These are phyloP conservation scores for Capsicum rhomboideum DNA, from an alignment of 257 asterid genomes.

Conservation along the genomic window DNA sequence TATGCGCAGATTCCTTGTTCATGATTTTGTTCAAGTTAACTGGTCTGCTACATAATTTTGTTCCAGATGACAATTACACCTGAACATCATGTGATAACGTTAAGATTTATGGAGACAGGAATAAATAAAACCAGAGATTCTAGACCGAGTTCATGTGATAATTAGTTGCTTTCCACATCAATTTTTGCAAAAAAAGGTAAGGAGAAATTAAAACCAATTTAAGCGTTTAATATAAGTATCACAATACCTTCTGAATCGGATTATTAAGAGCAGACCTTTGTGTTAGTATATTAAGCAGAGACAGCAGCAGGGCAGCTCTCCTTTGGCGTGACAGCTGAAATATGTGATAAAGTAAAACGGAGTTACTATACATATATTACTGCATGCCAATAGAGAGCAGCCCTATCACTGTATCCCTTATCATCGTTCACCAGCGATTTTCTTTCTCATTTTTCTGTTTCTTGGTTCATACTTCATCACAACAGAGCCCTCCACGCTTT, in stretches of 20 bases:
- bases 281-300: no score
- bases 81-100: not conserved
- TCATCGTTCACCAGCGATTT: not conserved
- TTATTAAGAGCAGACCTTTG: no score
- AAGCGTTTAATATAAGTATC: no score
- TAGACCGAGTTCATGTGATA: not conserved
- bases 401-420: constrained; percentile 40
- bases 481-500: not conserved
- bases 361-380: no score
- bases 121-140: not conserved
- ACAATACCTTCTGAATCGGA: no score
- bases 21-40: no score
- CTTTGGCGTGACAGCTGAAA: no score
- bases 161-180: not conserved
- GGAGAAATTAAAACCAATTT: not conserved
- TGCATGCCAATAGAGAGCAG: constrained; percentile 40
- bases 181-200: not conserved
- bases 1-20: no score
- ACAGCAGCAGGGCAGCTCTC: no score
- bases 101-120: not conserved
- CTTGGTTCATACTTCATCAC: not conserved
- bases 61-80: not conserved
- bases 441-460: not conserved
- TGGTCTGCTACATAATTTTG: no score
- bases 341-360: no score